Percentiles rank a stretch among this genome's conserved stretches.
Conservation (phyloP, 768 basidiomycete species). For the Pulveroboletus sp. region DNA sequence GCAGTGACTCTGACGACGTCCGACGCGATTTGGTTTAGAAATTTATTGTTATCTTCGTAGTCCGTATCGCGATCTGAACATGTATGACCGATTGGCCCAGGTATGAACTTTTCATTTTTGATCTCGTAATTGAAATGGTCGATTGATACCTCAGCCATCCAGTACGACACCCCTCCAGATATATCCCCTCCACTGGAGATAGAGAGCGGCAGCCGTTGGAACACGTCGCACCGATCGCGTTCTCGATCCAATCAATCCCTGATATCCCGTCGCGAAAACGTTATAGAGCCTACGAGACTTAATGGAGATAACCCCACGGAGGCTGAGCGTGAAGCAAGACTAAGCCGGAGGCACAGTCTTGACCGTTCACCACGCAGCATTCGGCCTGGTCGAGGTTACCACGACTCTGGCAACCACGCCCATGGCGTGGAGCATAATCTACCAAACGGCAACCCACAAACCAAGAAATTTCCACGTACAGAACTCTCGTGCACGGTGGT, state of each 20-base stretch:
- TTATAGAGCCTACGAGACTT: background rate
- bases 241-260: constrained; percentile 25
- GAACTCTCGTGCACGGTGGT: background rate
- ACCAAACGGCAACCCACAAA: background rate
- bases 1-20: background rate
- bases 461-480: background rate
- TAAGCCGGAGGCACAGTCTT: constrained; percentile 1
- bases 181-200: constrained; percentile 34
- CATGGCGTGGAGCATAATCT: background rate
- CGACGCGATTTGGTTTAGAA: constrained; percentile 43
- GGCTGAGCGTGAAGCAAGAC: background rate
- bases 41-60: constrained; percentile 87
- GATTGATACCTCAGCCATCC: constrained; percentile 7
- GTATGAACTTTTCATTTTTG: constrained; percentile 36
- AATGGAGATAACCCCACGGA: constrained; percentile 8
- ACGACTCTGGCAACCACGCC: background rate
- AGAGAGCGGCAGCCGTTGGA: constrained; percentile 28
- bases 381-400: background rate
- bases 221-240: constrained; percentile 23
- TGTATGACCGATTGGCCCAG: constrained; percentile 81
- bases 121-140: background rate
- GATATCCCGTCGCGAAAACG: constrained; percentile 3
- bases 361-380: constrained; percentile 3
- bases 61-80: constrained; percentile 78
- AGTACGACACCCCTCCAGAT: constrained; percentile 59